Evolutionary conservation across 257 asterid species (phyloP).

Genomic region (Solanum commersonii): DNA sequence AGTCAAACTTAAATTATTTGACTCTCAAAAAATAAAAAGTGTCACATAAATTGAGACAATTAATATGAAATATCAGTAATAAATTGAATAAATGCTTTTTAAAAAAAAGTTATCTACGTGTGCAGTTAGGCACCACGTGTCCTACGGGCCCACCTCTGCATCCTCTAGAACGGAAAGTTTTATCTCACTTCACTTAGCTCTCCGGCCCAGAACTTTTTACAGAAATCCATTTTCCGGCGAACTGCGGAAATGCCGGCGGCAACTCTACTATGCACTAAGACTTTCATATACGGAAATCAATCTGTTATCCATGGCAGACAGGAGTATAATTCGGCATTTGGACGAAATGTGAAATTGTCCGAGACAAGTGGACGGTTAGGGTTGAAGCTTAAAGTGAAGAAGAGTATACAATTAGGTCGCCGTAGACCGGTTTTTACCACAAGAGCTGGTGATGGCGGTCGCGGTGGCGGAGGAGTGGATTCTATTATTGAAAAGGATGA

Average conservation of each 20-base stretch:
- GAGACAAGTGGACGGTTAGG: not conserved
- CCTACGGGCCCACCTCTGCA: not conserved
- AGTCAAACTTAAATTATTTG: accelerated
- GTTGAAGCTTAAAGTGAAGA: not conserved
- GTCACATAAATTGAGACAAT: too few relatives aligned
- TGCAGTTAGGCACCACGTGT: not conserved
- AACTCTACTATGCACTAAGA: not conserved
- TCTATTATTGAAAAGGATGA: slow-evolving; percentile 45
- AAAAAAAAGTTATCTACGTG: too few relatives aligned
- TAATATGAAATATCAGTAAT: not conserved
- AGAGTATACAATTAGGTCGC: slow-evolving; percentile 1
- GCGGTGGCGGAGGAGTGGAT: slow-evolving; percentile 19
- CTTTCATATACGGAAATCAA: not conserved
- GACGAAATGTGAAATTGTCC: not conserved
- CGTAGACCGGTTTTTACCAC: slow-evolving; percentile 4
- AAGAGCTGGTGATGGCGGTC: slow-evolving; percentile 25
- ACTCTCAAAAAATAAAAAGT: too few relatives aligned
- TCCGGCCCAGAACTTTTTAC: not conserved
- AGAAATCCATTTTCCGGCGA: not conserved
- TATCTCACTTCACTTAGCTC: not conserved
- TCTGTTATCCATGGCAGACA: not conserved
- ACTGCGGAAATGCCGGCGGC: not conserved
- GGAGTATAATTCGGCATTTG: not conserved
- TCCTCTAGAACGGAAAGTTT: not conserved
- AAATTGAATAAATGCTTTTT: too few relatives aligned